A percentile compares a stretch with the other conserved stretches of the same genome.
Evolutionary conservation across 148 eudicot genomes (phyloP).

Genomic region (Drosera capensis): DNA sequence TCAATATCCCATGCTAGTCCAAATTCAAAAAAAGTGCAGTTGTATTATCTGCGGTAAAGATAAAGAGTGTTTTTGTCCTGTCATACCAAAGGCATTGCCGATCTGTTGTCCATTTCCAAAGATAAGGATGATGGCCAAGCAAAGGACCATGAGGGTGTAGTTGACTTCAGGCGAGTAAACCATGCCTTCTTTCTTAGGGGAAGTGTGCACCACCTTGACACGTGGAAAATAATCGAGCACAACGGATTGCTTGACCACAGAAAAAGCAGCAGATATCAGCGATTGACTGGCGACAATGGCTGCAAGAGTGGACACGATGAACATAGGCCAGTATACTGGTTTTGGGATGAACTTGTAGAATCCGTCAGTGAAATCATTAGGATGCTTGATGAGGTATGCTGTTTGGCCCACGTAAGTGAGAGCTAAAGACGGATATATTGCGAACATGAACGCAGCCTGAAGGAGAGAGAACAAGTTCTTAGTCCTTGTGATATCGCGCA

Average conservation of each 20-base stretch:
- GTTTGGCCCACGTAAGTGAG: conserved; percentile 70
- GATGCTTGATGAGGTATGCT: conserved; percentile 58
- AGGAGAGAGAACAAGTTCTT: too few species aligned
- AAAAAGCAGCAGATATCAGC: too few species aligned
- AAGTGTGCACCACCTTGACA: too few species aligned
- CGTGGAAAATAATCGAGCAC: too few species aligned
- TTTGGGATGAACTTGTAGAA: conserved; percentile 58
- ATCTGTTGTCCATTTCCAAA: too few species aligned
- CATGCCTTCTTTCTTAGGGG: too few species aligned
- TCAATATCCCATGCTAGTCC: too few species aligned
- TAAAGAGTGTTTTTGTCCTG: background rate
- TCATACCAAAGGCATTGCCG: conserved; percentile 85
- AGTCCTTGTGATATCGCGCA: too few species aligned
- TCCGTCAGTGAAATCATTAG: conserved; percentile 30
- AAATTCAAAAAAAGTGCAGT: background rate
- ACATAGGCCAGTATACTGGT: conserved; percentile 63
- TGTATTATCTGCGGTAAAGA: background rate
- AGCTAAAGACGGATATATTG: conserved; percentile 54
- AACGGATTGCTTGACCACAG: too few species aligned
- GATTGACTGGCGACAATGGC: conserved; percentile 59
- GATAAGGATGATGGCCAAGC: conserved; percentile 44
- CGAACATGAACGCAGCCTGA: too few species aligned
- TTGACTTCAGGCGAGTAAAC: too few species aligned
- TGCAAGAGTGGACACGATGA: conserved; percentile 39
- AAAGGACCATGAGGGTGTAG: conserved; percentile 56